phyloP scores from a whole-genome alignment of 306 rosid species.

The Vigna unguiculata region DNA sequence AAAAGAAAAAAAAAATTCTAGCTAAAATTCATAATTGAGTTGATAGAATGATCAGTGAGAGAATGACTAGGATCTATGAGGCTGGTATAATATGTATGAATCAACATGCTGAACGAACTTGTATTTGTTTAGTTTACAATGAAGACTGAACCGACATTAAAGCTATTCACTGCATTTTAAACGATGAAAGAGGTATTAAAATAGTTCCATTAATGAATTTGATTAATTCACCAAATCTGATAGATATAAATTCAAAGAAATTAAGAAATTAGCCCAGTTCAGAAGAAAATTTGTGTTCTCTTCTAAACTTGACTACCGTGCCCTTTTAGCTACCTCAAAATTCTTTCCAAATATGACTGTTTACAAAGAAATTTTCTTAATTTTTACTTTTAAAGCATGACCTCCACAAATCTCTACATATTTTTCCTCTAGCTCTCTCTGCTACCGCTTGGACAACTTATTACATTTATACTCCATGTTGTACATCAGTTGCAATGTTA shows the following conservation, averaged over 20 bases:
- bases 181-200: not conserved
- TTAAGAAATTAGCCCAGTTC: not conserved
- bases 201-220: not conserved
- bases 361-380: not conserved
- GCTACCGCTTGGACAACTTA: not conserved
- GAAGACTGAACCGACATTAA: not conserved
- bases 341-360: not conserved
- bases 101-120: not conserved
- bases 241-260: not conserved
- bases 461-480: not conserved
- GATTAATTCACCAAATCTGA: not conserved
- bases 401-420: not conserved
- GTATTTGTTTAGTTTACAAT: constrained; percentile 15
- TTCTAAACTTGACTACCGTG: not conserved
- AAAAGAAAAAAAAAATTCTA: too few species aligned
- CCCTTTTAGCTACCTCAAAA: not conserved
- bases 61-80: constrained; percentile 32
- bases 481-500: not conserved
- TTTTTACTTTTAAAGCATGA: not conserved
- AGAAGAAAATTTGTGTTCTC: not conserved
- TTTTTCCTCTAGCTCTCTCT: constrained; percentile 5
- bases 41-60: not conserved
- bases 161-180: constrained; percentile 1
- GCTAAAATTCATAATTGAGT: constrained; percentile 18
- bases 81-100: constrained; percentile 6